These are phyloP conservation scores for Clarireedia homoeocarpa DNA, from an alignment of 2,329 filamentous ascomycete species.

Conservation along the genomic window DNA sequence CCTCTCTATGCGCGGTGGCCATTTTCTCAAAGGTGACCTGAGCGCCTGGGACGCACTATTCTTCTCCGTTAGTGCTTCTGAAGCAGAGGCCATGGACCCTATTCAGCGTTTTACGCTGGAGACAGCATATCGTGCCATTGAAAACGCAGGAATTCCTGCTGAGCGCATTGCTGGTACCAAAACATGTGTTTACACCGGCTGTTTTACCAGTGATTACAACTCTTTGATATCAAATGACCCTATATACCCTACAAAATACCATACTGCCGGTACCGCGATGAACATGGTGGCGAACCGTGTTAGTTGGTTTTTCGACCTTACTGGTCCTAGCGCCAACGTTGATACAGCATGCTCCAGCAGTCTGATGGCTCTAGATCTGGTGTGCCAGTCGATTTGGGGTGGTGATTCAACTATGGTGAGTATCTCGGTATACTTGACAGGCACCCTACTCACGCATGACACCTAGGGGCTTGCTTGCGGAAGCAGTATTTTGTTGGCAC, in stretches of 20 bases:
- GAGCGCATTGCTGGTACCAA: background rate
- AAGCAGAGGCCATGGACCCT: conserved; percentile 33
- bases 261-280: conserved; percentile 22
- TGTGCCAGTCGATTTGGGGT: conserved; percentile 32
- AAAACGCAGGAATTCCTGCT: conserved; percentile 19
- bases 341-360: conserved; percentile 39
- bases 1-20: background rate
- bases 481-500: conserved; percentile 11
- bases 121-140: conserved; percentile 18
- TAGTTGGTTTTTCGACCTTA: conserved; percentile 40
- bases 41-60: conserved; percentile 16
- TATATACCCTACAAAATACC: background rate
- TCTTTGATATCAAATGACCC: background rate
- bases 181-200: conserved; percentile 42
- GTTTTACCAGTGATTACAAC: conserved; percentile 28
- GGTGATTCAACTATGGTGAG: conserved; percentile 35
- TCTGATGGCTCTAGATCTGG: conserved; percentile 27
- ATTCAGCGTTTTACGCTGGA: conserved; percentile 45
- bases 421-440: conserved; percentile 18
- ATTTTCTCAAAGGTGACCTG: conserved; percentile 10
- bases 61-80: conserved; percentile 12
- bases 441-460: no score
- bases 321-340: conserved; percentile 34
- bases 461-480: background rate
- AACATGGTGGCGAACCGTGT: conserved; percentile 45